Conservation (phyloP, 202 grass and related monocot species). For the Carex arenaria region DNA sequence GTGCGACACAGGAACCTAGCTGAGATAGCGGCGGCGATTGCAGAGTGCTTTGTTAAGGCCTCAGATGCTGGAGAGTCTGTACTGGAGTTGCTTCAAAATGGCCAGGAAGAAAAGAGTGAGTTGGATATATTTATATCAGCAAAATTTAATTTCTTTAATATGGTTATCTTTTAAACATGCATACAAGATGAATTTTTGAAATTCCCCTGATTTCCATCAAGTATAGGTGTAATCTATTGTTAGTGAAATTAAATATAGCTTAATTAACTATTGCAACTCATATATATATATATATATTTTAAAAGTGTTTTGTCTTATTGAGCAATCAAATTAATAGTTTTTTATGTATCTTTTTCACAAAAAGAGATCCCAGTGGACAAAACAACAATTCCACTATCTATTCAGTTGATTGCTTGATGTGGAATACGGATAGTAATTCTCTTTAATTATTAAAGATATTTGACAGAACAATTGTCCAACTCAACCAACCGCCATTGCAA, state of each 20-base stretch:
- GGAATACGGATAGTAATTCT: neutral
- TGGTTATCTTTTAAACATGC: neutral
- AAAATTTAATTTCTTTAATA: neutral
- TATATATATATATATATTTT: too few relatives aligned
- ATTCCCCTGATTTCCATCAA: conserved; percentile 1
- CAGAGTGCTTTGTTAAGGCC: conserved; percentile 64
- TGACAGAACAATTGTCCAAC: neutral
- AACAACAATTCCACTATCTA: neutral
- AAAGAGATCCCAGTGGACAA: neutral
- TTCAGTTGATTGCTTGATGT: neutral
- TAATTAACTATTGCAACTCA: neutral
- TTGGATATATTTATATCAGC: neutral
- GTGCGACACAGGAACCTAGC: conserved; percentile 65
- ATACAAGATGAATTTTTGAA: neutral
- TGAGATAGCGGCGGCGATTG: conserved; percentile 56
- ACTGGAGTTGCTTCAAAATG: conserved; percentile 42
- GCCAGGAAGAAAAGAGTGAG: conserved; percentile 33
- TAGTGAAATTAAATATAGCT: neutral
- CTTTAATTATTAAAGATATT: neutral
- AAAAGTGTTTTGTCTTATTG: neutral
- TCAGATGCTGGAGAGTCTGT: conserved; percentile 45
- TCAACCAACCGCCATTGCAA: neutral
- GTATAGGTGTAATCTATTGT: neutral
- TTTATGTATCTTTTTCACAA: neutral
- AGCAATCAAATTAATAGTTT: neutral